Percentiles rank a stretch among this genome's conserved stretches.
Conservation (phyloP, 306 rosid genomes). For the Casuarina cunninghamiana region DNA sequence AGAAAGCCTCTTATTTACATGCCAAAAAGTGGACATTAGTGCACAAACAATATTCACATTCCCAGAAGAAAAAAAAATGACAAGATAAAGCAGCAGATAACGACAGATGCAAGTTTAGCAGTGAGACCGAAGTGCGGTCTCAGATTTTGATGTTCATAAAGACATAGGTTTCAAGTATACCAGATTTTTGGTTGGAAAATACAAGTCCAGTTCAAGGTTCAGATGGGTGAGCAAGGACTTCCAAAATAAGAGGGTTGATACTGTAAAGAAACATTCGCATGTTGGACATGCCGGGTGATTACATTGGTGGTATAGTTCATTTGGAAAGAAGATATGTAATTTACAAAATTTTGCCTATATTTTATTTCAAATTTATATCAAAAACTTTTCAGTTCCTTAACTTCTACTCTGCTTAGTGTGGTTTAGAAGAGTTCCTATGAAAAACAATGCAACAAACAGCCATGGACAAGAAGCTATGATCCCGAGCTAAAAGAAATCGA, state of each 20-base stretch:
- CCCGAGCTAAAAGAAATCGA: too few species aligned
- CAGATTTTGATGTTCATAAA: constrained; percentile 18
- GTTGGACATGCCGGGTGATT: neutral
- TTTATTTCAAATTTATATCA: neutral
- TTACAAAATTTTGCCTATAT: neutral
- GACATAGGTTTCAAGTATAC: neutral
- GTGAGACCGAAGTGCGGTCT: neutral
- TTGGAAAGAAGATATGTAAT: constrained; percentile 10
- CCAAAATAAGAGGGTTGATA: neutral
- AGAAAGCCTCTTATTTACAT: constrained; percentile 11
- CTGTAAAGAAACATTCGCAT: constrained; percentile 19
- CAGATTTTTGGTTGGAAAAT: constrained; percentile 10
- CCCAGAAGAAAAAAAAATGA: neutral
- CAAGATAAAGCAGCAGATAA: neutral
- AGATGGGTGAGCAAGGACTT: constrained; percentile 14
- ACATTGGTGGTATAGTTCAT: neutral
- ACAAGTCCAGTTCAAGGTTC: constrained; percentile 7
- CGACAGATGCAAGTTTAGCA: constrained; percentile 5
- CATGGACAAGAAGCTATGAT: neutral
- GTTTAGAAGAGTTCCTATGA: neutral
- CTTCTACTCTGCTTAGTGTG: neutral
- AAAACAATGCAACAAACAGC: neutral
- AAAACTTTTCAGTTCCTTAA: neutral
- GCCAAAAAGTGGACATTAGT: constrained; percentile 5
- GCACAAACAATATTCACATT: neutral